phyloP scores from a whole-genome alignment of 768 basidiomycete genomes.

The Ramaria rubella region DNA sequence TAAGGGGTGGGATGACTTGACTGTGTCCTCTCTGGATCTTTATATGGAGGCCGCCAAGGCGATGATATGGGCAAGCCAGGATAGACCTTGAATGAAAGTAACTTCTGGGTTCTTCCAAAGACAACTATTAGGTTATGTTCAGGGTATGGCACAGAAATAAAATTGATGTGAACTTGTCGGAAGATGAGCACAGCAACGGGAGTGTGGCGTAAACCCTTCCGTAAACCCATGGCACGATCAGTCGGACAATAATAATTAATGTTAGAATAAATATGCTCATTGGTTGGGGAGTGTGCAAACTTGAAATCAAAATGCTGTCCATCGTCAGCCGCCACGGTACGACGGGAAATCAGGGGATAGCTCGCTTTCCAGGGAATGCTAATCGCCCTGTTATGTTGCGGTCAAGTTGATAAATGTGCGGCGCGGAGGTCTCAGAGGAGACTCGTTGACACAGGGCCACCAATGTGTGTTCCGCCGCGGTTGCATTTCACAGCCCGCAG shows the following conservation, averaged over 20 bases:
- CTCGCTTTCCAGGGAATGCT: too few relatives aligned
- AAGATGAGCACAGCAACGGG: neutral
- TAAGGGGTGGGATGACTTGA: neutral
- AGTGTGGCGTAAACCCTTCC: too few relatives aligned
- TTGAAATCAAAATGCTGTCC: neutral
- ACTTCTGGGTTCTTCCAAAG: neutral
- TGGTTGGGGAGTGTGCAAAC: neutral
- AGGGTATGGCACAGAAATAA: neutral
- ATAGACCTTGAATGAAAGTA: neutral
- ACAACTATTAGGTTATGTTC: neutral
- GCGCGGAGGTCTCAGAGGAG: neutral
- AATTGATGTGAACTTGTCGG: neutral
- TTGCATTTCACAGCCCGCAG: neutral
- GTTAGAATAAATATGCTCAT: neutral
- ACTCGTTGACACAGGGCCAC: neutral
- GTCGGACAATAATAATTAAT: neutral
- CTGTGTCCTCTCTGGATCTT: too few relatives aligned
- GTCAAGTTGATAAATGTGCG: neutral
- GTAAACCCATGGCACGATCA: neutral
- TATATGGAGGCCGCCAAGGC: neutral
- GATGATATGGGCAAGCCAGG: neutral
- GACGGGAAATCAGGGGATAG: neutral
- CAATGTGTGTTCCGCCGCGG: neutral
- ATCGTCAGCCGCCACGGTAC: neutral
- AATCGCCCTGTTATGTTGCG: neutral